Percentiles rank a stretch among this genome's conserved stretches.
Conservation (phyloP, 2,329 filamentous ascomycete species). For the Pyrenochaeta sp. region DNA sequence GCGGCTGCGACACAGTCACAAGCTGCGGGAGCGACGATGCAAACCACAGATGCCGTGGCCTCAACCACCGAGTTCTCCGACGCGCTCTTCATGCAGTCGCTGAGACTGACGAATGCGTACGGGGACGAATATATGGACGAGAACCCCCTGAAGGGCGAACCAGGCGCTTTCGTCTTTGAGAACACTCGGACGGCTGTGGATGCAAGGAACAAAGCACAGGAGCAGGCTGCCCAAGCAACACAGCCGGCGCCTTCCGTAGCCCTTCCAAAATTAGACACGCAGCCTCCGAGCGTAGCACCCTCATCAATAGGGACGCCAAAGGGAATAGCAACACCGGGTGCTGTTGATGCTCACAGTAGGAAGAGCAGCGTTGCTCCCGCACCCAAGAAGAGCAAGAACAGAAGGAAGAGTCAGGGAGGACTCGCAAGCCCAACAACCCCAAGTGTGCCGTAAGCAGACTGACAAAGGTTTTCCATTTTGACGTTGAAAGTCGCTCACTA, state of each 20-base stretch:
- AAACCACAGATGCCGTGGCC: slow-evolving; percentile 17
- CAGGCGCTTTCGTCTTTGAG: slow-evolving; percentile 67
- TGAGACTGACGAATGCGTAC: slow-evolving; percentile 61
- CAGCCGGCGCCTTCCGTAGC: slow-evolving; percentile 21
- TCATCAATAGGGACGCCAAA: slow-evolving; percentile 43
- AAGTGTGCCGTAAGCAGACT: slow-evolving; percentile 11
- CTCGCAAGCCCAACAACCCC: slow-evolving; percentile 46
- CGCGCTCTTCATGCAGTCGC: slow-evolving; percentile 54
- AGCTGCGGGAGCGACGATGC: slow-evolving; percentile 21
- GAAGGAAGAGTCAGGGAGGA: slow-evolving; percentile 49
- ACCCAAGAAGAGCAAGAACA: slow-evolving; percentile 41
- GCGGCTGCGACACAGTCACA: slow-evolving; percentile 30
- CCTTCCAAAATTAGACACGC: slow-evolving; percentile 25
- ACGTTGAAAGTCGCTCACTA: not conserved
- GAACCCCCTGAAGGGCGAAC: slow-evolving; percentile 69
- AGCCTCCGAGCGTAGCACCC: slow-evolving; percentile 32
- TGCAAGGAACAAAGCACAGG: slow-evolving; percentile 50
- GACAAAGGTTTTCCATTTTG: not conserved
- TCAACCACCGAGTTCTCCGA: slow-evolving; percentile 39
- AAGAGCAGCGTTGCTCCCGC: slow-evolving; percentile 37
- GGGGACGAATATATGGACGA: slow-evolving; percentile 72
- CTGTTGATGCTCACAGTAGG: slow-evolving; percentile 25
- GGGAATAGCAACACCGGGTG: slow-evolving; percentile 25
- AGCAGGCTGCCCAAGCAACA: slow-evolving; percentile 27
- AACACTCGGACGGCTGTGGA: slow-evolving; percentile 54